phyloP scores from a whole-genome alignment of 306 rosid species.

The Castanopsis chinensis region DNA sequence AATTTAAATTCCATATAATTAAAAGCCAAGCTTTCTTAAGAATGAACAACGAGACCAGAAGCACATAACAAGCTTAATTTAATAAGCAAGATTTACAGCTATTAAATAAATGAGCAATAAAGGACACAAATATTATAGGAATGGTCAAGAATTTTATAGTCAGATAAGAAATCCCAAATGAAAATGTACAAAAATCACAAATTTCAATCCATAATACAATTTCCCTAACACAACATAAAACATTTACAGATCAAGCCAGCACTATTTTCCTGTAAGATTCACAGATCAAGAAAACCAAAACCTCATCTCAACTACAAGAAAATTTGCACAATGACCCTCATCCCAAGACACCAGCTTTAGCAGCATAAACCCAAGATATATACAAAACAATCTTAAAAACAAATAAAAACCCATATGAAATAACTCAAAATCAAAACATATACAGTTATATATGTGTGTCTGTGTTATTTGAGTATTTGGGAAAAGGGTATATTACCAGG shows the following conservation, averaged over 20 bases:
- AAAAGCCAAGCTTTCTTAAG: background rate
- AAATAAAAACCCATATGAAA: background rate
- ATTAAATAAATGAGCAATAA: background rate
- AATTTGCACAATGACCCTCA: background rate
- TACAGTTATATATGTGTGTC: background rate
- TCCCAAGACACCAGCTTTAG: background rate
- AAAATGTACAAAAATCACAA: background rate
- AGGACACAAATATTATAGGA: background rate
- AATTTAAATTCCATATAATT: background rate
- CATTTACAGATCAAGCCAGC: background rate
- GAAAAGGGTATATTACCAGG: conserved; percentile 29
- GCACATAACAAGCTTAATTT: background rate
- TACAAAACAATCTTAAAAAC: background rate
- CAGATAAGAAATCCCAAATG: background rate
- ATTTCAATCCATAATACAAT: background rate
- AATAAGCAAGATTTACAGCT: background rate
- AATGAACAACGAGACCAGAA: background rate
- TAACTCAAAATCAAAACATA: background rate
- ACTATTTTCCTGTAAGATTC: conserved; percentile 2
- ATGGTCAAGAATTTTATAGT: background rate
- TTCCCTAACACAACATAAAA: background rate
- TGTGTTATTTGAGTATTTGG: background rate
- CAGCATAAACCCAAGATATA: background rate
- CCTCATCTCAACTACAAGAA: no score
- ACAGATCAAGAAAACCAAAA: background rate